Percentiles rank a stretch among this genome's conserved stretches.
Conservation (phyloP, 2,329 filamentous ascomycete genomes). For the Talaromyces islandicus region DNA sequence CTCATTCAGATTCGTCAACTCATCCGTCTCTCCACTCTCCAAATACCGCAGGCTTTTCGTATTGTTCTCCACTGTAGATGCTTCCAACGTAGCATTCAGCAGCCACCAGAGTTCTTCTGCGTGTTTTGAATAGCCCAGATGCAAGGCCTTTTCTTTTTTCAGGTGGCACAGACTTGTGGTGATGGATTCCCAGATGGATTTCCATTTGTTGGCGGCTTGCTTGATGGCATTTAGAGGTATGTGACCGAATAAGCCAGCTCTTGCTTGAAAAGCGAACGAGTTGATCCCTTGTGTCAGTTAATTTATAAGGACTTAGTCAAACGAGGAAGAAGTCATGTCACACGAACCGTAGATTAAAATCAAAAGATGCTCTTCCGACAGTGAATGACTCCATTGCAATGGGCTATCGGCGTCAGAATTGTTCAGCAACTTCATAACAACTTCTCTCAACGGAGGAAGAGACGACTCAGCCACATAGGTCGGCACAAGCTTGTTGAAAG, state of each 20-base stretch:
- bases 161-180: not conserved
- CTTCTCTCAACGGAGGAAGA: conserved; percentile 20
- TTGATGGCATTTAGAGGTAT: conserved; percentile 20
- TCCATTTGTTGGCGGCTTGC: conserved; percentile 23
- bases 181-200: conserved; percentile 20
- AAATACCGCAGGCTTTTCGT: conserved; percentile 17
- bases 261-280: conserved; percentile 24
- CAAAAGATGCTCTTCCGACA: conserved; percentile 24
- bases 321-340: not conserved
- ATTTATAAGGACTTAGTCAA: no score
- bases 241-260: conserved; percentile 20
- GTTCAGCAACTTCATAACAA: conserved; percentile 19
- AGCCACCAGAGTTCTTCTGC: conserved; percentile 27
- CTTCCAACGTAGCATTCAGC: conserved; percentile 21
- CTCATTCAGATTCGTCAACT: conserved; percentile 24
- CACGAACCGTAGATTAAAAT: conserved; percentile 26
- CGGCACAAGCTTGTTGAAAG: conserved; percentile 17
- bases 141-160: conserved; percentile 18
- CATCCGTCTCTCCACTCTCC: conserved; percentile 23
- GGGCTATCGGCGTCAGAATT: conserved; percentile 9
- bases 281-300: conserved; percentile 17
- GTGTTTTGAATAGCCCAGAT: conserved; percentile 26
- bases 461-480: conserved; percentile 8
- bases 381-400: conserved; percentile 18
- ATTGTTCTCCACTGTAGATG: conserved; percentile 10